A percentile compares a stretch with the other conserved stretches of the same genome.
phyloP scores from a whole-genome alignment of 1,284 basidiomycete species.

The Cutaneotrichosporon daszewskae region DNA sequence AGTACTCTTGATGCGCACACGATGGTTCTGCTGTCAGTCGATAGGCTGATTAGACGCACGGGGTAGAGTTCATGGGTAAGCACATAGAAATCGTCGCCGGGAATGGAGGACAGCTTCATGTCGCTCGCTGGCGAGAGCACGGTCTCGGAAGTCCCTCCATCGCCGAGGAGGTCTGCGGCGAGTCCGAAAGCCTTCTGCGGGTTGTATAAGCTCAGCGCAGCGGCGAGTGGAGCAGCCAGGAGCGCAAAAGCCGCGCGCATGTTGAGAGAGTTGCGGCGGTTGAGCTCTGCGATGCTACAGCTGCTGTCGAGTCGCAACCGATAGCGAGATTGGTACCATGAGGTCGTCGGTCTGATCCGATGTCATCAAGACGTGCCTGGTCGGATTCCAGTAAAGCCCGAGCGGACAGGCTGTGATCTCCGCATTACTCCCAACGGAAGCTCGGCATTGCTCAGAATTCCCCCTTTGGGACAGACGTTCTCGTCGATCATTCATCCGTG shows the following conservation, averaged over 20 bases:
- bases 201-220: too few relatives aligned
- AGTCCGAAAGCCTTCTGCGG: slow-evolving; percentile 27
- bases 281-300: too few relatives aligned
- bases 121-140: slow-evolving; percentile 30
- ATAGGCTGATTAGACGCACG: slow-evolving; percentile 12
- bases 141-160: slow-evolving; percentile 2
- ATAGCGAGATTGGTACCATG: too few relatives aligned
- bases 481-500: slow-evolving; percentile 1
- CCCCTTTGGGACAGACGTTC: slow-evolving; percentile 10
- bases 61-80: slow-evolving; percentile 31
- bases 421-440: too few relatives aligned
- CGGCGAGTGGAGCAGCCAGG: too few relatives aligned
- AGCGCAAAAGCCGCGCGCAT: too few relatives aligned
- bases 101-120: slow-evolving; percentile 27
- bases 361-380: too few relatives aligned
- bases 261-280: too few relatives aligned
- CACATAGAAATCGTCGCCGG: slow-evolving; percentile 27
- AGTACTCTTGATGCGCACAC: slow-evolving; percentile 45
- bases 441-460: slow-evolving; percentile 3
- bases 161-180: slow-evolving; percentile 24
- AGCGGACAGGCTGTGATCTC: too few relatives aligned
- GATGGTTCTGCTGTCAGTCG: slow-evolving; percentile 26
- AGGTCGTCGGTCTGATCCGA: too few relatives aligned
- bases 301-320: too few relatives aligned
- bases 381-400: too few relatives aligned